Conservation (phyloP, 306 rosid species). For the Malus sieversii region DNA sequence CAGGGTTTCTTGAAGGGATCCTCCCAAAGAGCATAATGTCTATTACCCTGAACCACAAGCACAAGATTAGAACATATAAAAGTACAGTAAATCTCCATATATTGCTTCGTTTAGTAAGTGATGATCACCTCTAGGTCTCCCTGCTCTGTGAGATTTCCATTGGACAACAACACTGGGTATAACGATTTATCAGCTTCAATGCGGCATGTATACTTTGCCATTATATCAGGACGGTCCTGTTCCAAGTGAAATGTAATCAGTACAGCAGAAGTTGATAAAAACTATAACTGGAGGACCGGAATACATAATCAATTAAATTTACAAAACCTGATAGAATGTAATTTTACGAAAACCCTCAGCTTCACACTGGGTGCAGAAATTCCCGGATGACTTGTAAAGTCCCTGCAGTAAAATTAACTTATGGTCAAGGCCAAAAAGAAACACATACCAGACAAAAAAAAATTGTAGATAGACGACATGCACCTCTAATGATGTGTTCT, state of each 20-base stretch:
- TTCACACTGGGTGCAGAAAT: slow-evolving; percentile 98
- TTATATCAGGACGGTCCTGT: slow-evolving; percentile 97
- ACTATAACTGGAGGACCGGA: slow-evolving; percentile 2
- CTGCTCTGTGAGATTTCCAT: slow-evolving; percentile 80
- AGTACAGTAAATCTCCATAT: slow-evolving; percentile 10
- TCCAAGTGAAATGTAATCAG: slow-evolving; percentile 26
- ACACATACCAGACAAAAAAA: not conserved
- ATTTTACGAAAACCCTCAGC: slow-evolving; percentile 98
- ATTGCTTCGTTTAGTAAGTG: not conserved
- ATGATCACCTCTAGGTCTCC: slow-evolving; percentile 80
- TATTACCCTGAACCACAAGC: slow-evolving; percentile 62
- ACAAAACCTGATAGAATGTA: slow-evolving; percentile 77
- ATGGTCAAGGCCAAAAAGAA: slow-evolving; percentile 5
- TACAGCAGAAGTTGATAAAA: slow-evolving; percentile 10
- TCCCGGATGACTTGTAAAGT: slow-evolving; percentile 86
- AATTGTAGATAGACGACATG: not conserved
- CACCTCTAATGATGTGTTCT: slow-evolving; percentile 92
- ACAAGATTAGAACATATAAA: slow-evolving; percentile 14
- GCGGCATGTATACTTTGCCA: slow-evolving; percentile 86
- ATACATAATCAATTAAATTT: not conserved
- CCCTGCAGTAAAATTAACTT: slow-evolving; percentile 52
- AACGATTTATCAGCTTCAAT: slow-evolving; percentile 77
- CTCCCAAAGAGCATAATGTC: slow-evolving; percentile 88
- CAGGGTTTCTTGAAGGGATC: slow-evolving; percentile 98
- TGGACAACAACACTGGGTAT: slow-evolving; percentile 91